These are phyloP conservation scores for Coemansia sp. DNA, from an alignment of 192 early-diverging fungal genomes.

Conservation along the genomic window DNA sequence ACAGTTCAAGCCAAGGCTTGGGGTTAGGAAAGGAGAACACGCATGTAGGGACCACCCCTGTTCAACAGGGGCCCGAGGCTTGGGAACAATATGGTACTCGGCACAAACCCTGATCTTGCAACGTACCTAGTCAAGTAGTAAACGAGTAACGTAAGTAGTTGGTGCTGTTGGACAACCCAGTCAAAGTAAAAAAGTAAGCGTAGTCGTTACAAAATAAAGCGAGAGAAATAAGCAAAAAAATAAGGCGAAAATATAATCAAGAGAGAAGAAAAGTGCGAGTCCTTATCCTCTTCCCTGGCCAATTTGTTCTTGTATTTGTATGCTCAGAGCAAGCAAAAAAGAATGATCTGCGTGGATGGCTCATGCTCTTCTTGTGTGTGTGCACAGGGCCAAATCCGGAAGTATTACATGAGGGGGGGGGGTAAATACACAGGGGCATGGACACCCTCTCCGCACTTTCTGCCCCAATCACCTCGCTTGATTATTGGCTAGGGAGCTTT, in stretches of 20 bases:
- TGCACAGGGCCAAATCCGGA: neutral
- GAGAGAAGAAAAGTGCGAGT: neutral
- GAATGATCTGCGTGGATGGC: constrained; percentile 1
- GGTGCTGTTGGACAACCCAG: neutral
- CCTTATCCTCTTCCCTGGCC: neutral
- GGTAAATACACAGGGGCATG: too few relatives aligned
- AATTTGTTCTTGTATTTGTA: constrained; percentile 1
- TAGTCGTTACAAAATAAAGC: neutral
- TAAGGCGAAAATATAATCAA: neutral
- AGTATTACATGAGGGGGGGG: too few relatives aligned
- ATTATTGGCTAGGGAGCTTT: too few relatives aligned
- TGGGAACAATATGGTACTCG: neutral
- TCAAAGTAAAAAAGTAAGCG: neutral
- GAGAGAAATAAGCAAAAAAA: neutral
- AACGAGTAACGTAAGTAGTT: neutral
- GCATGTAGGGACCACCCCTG: neutral
- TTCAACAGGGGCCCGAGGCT: neutral
- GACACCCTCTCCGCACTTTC: too few relatives aligned
- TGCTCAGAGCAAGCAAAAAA: neutral
- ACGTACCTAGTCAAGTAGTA: constrained; percentile 2
- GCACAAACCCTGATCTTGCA: neutral
- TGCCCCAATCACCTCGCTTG: too few relatives aligned
- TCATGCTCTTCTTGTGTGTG: neutral
- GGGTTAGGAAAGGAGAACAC: too few relatives aligned
- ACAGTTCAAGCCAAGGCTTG: neutral